Evolutionary conservation across 192 early-diverging fungal genomes (phyloP).

Genomic region (Chytriomyces confervae): DNA sequence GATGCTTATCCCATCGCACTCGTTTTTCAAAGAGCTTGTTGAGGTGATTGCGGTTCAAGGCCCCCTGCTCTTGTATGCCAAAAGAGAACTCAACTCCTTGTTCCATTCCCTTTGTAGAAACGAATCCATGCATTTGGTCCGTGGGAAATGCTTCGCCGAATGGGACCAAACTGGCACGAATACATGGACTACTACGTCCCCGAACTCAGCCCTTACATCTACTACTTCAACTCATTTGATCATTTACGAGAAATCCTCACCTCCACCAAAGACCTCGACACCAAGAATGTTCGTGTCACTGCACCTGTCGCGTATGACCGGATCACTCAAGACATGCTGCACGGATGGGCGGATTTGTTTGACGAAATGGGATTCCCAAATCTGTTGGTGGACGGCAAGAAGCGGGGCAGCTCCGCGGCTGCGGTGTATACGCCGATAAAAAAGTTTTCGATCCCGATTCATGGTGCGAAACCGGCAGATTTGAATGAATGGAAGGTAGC

Average conservation of each 20-base stretch:
- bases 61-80: neutral
- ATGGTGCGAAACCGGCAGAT: neutral
- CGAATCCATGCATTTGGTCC: constrained; percentile 34
- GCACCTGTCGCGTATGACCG: constrained; percentile 14
- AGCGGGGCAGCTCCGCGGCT: neutral
- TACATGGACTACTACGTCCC: constrained; percentile 38
- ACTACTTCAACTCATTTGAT: constrained; percentile 35
- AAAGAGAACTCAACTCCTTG: neutral
- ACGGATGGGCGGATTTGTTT: constrained; percentile 34
- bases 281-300: neutral
- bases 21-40: constrained; percentile 30
- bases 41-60: constrained; percentile 17
- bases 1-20: constrained; percentile 20
- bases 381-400: constrained; percentile 24
- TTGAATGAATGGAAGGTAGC: constrained; percentile 5
- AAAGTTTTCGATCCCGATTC: constrained; percentile 9
- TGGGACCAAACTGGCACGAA: constrained; percentile 26
- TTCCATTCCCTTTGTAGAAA: neutral
- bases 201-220: constrained; percentile 22
- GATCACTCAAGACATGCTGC: constrained; percentile 14
- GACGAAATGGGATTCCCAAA: constrained; percentile 24
- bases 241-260: constrained; percentile 15
- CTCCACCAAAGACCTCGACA: neutral
- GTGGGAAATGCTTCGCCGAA: constrained; percentile 36
- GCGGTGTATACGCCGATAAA: neutral